Percentiles rank a stretch among this genome's conserved stretches.
Conservation (phyloP, 768 basidiomycete genomes). For the Exsudoporus frostii region DNA sequence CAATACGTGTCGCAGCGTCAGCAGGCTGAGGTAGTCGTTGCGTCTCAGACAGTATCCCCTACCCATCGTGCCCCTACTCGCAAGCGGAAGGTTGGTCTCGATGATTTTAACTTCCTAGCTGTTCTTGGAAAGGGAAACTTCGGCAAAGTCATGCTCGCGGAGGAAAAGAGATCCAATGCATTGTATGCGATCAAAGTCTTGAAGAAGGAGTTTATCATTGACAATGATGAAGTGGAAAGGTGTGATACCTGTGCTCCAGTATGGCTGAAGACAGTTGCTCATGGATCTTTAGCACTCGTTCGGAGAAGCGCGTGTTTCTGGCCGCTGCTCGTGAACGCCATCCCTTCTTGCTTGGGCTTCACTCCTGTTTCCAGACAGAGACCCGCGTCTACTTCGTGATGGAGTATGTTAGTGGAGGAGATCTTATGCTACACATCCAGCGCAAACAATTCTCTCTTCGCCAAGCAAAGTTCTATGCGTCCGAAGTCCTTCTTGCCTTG, state of each 20-base stretch:
- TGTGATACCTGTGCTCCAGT: conserved; percentile 32
- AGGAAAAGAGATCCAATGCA: conserved; percentile 88
- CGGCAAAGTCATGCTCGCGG: conserved; percentile 99
- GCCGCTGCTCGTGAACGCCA: conserved; percentile 96
- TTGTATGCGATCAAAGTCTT: conserved; percentile 99
- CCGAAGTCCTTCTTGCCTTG: conserved; percentile 90
- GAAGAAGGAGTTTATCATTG: conserved; percentile 99
- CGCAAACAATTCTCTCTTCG: conserved; percentile 98
- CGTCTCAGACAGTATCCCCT: conserved; percentile 35
- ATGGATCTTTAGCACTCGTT: conserved; percentile 71
- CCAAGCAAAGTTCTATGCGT: conserved; percentile 98
- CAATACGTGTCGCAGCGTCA: conserved; percentile 30
- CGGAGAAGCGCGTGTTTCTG: conserved; percentile 97
- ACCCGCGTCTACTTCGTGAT: conserved; percentile 99
- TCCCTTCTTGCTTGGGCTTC: conserved; percentile 93
- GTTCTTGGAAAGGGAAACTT: conserved; percentile 99
- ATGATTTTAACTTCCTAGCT: conserved; percentile 98
- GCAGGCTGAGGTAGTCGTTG: conserved; percentile 21
- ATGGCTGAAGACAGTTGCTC: not conserved
- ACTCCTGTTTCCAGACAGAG: conserved; percentile 99
- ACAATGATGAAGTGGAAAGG: conserved; percentile 99
- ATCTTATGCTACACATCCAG: conserved; percentile 99
- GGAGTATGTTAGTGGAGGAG: conserved; percentile 99
- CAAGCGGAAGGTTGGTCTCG: conserved; percentile 89
- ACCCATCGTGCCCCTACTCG: conserved; percentile 43